Percentiles rank a stretch among this genome's conserved stretches.
Evolutionary conservation across 805 yeast species (phyloP).

Genomic region (Ogataea chonburiensis): DNA sequence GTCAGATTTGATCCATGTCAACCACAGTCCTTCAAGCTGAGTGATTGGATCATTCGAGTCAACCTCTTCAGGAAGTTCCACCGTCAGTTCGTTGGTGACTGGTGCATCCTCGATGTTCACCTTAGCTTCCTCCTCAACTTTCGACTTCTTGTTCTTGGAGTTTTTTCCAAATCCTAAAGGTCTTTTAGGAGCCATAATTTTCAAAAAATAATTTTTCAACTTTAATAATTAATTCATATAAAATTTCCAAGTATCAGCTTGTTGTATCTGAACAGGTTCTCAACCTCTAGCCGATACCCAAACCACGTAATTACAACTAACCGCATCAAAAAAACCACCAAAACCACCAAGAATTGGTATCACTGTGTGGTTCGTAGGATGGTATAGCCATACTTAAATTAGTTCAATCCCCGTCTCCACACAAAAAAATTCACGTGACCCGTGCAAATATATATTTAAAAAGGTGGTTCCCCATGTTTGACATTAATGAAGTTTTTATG

Average conservation of each 20-base stretch:
- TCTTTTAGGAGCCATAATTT: slow-evolving; percentile 54
- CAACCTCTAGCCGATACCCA: no score
- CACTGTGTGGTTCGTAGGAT: no score
- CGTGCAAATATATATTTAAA: slow-evolving; percentile 8
- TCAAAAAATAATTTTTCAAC: slow-evolving; percentile 16
- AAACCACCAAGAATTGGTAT: no score
- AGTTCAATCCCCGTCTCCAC: slow-evolving; percentile 2
- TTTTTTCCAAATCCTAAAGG: slow-evolving; percentile 64
- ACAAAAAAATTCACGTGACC: slow-evolving; percentile 9
- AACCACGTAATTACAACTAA: no score
- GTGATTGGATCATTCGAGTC: slow-evolving; percentile 79
- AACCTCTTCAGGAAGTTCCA: slow-evolving; percentile 67
- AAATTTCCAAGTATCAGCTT: no score
- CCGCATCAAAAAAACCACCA: no score
- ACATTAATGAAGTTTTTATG: slow-evolving; percentile 33
- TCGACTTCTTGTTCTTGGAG: slow-evolving; percentile 42
- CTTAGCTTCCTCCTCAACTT: slow-evolving; percentile 31
- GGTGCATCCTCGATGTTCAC: slow-evolving; percentile 18
- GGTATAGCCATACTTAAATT: slow-evolving; percentile 1
- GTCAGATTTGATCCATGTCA: slow-evolving; percentile 53
- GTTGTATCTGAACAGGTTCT: not conserved
- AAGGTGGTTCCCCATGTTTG: slow-evolving; percentile 2
- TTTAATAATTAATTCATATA: slow-evolving; percentile 2
- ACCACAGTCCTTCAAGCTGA: slow-evolving; percentile 73
- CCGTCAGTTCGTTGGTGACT: slow-evolving; percentile 43